Conservation (phyloP, 2,329 filamentous ascomycete genomes). For the Microsporum audouinii region DNA sequence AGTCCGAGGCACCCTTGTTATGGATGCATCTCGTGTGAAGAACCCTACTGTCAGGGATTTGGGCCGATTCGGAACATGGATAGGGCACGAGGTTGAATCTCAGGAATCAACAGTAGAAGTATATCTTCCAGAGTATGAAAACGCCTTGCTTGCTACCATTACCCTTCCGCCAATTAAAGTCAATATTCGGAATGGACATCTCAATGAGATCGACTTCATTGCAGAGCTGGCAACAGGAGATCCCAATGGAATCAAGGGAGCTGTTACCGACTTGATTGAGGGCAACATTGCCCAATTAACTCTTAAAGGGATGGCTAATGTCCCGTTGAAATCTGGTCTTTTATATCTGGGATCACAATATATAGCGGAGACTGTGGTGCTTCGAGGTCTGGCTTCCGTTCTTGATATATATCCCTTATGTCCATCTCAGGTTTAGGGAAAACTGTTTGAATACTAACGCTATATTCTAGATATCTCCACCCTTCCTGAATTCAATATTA, state of each 20-base stretch:
- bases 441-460: background rate
- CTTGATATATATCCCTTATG: conserved; percentile 19
- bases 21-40: conserved; percentile 66
- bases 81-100: conserved; percentile 65
- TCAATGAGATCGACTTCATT: conserved; percentile 67
- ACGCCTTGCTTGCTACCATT: conserved; percentile 66
- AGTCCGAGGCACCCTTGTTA: conserved; percentile 66
- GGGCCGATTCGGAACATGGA: conserved; percentile 66
- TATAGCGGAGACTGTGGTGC: conserved; percentile 60
- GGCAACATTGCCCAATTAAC: conserved; percentile 61
- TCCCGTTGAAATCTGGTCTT: conserved; percentile 67
- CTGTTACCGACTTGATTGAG: conserved; percentile 81
- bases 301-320: conserved; percentile 59
- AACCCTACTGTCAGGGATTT: conserved; percentile 61
- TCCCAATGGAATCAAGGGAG: conserved; percentile 60
- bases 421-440: background rate
- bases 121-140: conserved; percentile 70
- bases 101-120: conserved; percentile 62
- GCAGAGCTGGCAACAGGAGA: conserved; percentile 66
- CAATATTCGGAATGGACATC: conserved; percentile 64
- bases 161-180: conserved; percentile 63
- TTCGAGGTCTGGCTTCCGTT: conserved; percentile 56
- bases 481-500: conserved; percentile 73
- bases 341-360: conserved; percentile 66
- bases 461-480: conserved; percentile 50